Percentiles rank a stretch among this genome's conserved stretches.
phyloP scores from a whole-genome alignment of 768 basidiomycete genomes.

The Goffeauzyma gilvescens region DNA sequence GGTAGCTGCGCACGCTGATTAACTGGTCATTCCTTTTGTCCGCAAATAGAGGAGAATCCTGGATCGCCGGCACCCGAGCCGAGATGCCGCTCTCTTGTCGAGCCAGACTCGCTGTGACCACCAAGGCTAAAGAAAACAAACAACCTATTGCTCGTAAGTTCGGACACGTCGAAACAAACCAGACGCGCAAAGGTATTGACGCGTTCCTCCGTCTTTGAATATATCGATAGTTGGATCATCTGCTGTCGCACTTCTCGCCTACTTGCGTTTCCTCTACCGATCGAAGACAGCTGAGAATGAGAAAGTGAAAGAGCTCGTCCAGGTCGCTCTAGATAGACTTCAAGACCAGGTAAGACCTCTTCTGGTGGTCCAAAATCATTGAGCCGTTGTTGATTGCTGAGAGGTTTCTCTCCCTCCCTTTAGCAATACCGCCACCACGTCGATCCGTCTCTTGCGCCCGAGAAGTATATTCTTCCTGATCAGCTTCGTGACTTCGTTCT shows the following conservation, averaged over 20 bases:
- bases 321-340: constrained; percentile 23
- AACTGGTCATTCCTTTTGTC: constrained; percentile 5
- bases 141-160: constrained; percentile 24
- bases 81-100: constrained; percentile 33
- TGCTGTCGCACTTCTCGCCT: constrained; percentile 9
- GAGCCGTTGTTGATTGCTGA: not conserved
- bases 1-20: not conserved
- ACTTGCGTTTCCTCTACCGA: constrained; percentile 15
- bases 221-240: constrained; percentile 5
- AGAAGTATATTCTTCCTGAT: constrained; percentile 25
- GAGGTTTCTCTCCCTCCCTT: not conserved
- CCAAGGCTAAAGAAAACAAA: constrained; percentile 27
- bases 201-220: too few relatives aligned
- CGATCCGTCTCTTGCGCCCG: constrained; percentile 25
- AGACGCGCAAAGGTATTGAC: too few relatives aligned
- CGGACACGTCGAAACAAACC: too few relatives aligned
- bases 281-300: constrained; percentile 20
- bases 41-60: constrained; percentile 14
- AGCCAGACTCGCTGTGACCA: constrained; percentile 20
- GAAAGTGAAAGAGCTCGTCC: constrained; percentile 27
- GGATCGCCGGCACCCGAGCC: constrained; percentile 26
- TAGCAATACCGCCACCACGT: constrained; percentile 28
- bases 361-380: not conserved
- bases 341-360: constrained; percentile 25
- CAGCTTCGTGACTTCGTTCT: constrained; percentile 31